phyloP scores from a whole-genome alignment of 768 basidiomycete genomes.

The Rossbeevera mucosa region DNA sequence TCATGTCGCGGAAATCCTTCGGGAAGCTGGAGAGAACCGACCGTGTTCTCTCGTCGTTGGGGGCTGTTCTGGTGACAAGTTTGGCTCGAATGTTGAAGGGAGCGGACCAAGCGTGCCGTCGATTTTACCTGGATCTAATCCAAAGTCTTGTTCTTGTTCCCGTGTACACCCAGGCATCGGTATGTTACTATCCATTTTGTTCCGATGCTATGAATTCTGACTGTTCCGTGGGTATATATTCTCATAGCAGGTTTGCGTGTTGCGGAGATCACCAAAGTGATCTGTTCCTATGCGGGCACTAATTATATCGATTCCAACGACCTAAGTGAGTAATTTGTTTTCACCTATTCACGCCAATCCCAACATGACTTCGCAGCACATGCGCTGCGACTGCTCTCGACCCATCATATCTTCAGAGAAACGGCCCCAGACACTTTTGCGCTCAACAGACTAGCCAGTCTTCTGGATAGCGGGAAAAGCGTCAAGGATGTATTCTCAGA shows the following conservation, averaged over 20 bases:
- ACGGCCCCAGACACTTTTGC: constrained; percentile 67
- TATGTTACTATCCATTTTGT: constrained; percentile 1
- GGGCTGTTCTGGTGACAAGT: not conserved
- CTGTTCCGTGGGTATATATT: not conserved
- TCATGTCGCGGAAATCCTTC: constrained; percentile 64
- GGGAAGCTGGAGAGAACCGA: constrained; percentile 49
- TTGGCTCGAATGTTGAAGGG: not conserved
- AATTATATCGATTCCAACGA: constrained; percentile 17
- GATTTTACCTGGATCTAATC: not conserved
- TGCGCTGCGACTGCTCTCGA: constrained; percentile 69
- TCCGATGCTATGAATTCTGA: not conserved
- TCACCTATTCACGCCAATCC: not conserved
- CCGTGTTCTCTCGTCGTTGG: constrained; percentile 42
- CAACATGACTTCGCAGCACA: constrained; percentile 44
- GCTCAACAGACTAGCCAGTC: constrained; percentile 62
- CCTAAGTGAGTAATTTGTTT: constrained; percentile 11
- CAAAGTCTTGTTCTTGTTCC: not conserved
- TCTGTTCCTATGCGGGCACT: constrained; percentile 15
- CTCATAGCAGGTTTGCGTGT: constrained; percentile 18
- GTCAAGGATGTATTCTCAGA: constrained; percentile 44
- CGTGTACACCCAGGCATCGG: not conserved
- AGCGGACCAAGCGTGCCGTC: not conserved
- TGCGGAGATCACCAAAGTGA: constrained; percentile 19
- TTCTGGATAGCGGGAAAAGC: constrained; percentile 63
- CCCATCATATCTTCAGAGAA: constrained; percentile 72